phyloP scores from a whole-genome alignment of 768 basidiomycete genomes.

The Leccinum truebloodii region DNA sequence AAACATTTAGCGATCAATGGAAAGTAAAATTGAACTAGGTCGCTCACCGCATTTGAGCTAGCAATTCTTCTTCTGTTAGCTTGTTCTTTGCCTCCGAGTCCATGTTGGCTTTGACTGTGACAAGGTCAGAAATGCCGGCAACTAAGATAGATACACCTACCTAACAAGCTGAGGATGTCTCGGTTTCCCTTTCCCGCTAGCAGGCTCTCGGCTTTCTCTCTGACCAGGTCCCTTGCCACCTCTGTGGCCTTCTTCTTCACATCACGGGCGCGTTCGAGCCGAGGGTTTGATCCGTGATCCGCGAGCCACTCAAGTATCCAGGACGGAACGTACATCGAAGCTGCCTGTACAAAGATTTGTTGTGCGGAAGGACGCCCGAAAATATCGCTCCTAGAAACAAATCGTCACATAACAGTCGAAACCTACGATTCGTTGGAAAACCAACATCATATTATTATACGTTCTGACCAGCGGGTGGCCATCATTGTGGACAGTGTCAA shows the following conservation, averaged over 20 bases:
- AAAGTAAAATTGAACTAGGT: neutral
- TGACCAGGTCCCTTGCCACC: slow-evolving; percentile 19
- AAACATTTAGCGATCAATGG: neutral
- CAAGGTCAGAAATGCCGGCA: neutral
- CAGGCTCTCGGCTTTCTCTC: slow-evolving; percentile 18
- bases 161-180: slow-evolving; percentile 37
- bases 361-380: slow-evolving; percentile 19
- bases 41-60: slow-evolving; percentile 25
- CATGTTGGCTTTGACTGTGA: slow-evolving; percentile 32
- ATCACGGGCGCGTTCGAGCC: slow-evolving; percentile 21
- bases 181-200: slow-evolving; percentile 15
- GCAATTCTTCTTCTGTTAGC: slow-evolving; percentile 19
- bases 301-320: slow-evolving; percentile 36
- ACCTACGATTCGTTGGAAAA: neutral
- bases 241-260: slow-evolving; percentile 1
- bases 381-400: slow-evolving; percentile 18
- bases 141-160: slow-evolving; percentile 23
- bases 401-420: slow-evolving; percentile 8
- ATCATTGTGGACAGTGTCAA: slow-evolving; percentile 28
- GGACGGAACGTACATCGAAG: slow-evolving; percentile 17
- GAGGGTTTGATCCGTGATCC: slow-evolving; percentile 26
- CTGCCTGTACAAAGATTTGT: slow-evolving; percentile 19
- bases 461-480: slow-evolving; percentile 10
- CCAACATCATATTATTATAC: slow-evolving; percentile 19
- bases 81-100: slow-evolving; percentile 26